These are phyloP conservation scores for Lathyrus aphaca DNA, from an alignment of 306 rosid genomes.

Conservation along the genomic window DNA sequence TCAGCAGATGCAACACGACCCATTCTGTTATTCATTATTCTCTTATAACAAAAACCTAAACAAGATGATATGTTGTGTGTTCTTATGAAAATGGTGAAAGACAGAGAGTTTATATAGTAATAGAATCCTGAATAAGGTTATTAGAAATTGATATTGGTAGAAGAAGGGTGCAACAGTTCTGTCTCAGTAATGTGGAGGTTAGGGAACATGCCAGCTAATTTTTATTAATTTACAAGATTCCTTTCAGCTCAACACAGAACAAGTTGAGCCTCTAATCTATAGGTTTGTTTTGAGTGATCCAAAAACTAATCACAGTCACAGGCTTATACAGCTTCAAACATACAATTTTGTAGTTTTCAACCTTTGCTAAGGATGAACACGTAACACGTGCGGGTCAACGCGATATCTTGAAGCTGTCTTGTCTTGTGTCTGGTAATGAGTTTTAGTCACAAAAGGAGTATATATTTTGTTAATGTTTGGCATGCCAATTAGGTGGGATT, in stretches of 20 bases:
- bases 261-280: slow-evolving; percentile 33
- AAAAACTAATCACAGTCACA: slow-evolving; percentile 15
- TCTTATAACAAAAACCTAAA: neutral
- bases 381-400: slow-evolving; percentile 54
- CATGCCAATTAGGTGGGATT: neutral
- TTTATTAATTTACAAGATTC: slow-evolving; percentile 46
- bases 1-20: slow-evolving; percentile 43
- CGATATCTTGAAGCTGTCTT: slow-evolving; percentile 41
- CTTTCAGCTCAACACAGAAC: slow-evolving; percentile 50
- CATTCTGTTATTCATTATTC: slow-evolving; percentile 55
- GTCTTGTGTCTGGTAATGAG: slow-evolving; percentile 33
- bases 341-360: slow-evolving; percentile 21
- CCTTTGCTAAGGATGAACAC: slow-evolving; percentile 36
- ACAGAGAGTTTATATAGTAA: slow-evolving; percentile 49
- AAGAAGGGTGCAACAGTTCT: slow-evolving; percentile 28
- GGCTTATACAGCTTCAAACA: slow-evolving; percentile 20
- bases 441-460: neutral
- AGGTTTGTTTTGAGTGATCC: slow-evolving; percentile 25
- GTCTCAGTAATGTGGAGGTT: slow-evolving; percentile 45
- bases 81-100: slow-evolving; percentile 11
- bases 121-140: slow-evolving; percentile 23
- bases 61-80: slow-evolving; percentile 9
- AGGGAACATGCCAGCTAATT: slow-evolving; percentile 60
- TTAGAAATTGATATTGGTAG: slow-evolving; percentile 7
- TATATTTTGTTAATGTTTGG: slow-evolving; percentile 28